phyloP scores from a whole-genome alignment of 1,139 yeast species.

The Casaregolazyma suthepensis region DNA sequence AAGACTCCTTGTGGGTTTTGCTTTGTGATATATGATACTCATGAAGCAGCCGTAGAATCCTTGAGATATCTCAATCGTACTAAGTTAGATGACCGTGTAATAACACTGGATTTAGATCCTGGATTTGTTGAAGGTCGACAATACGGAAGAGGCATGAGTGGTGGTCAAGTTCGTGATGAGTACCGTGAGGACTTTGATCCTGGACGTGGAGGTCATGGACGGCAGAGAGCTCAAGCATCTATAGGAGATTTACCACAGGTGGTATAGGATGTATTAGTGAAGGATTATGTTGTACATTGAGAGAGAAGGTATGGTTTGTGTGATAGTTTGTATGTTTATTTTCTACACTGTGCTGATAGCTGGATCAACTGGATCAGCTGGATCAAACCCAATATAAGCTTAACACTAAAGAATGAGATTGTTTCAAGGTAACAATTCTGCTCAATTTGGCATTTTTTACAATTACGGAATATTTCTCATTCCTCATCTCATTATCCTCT shows the following conservation, averaged over 20 bases:
- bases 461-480: too few species aligned
- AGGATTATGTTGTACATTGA: too few species aligned
- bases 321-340: too few species aligned
- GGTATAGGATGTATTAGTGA: too few species aligned
- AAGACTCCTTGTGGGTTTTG: constrained; percentile 96
- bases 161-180: constrained; percentile 76
- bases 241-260: background rate
- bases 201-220: constrained; percentile 51
- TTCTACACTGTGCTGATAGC: too few species aligned
- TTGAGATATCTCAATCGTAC: constrained; percentile 77
- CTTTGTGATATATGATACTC: constrained; percentile 67
- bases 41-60: constrained; percentile 70
- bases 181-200: constrained; percentile 50
- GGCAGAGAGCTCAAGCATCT: constrained; percentile 23
- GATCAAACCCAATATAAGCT: too few species aligned
- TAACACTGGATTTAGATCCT: constrained; percentile 86
- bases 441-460: too few species aligned
- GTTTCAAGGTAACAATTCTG: too few species aligned
- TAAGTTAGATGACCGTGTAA: constrained; percentile 68
- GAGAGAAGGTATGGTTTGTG: too few species aligned
- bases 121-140: constrained; percentile 94
- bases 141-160: constrained; percentile 84
- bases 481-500: too few species aligned
- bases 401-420: too few species aligned
- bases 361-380: too few species aligned